These are phyloP conservation scores for Populus nigra DNA, from an alignment of 345 rosid genomes.

Conservation along the genomic window DNA sequence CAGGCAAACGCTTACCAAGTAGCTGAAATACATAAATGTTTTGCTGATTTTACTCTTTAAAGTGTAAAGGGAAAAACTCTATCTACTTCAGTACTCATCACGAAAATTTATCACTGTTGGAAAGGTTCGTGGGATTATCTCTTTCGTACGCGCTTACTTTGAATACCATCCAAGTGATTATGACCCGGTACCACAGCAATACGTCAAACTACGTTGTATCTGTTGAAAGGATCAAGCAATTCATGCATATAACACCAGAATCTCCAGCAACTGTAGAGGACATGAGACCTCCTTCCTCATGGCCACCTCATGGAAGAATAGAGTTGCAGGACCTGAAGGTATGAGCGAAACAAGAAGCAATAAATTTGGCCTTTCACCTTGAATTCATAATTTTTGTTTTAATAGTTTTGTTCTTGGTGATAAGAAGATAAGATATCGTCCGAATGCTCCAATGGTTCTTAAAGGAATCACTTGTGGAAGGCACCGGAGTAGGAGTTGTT, in stretches of 20 bases:
- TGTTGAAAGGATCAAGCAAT: constrained; percentile 72
- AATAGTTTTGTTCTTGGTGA: background rate
- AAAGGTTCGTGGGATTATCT: constrained; percentile 71
- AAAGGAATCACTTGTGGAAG: constrained; percentile 73
- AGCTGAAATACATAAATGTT: background rate
- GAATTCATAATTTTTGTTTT: background rate
- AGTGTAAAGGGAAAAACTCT: background rate
- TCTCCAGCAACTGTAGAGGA: constrained; percentile 61
- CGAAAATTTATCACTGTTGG: background rate
- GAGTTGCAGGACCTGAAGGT: constrained; percentile 70
- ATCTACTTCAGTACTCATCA: too few relatives aligned
- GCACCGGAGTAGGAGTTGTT: constrained; percentile 43
- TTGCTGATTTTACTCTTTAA: background rate
- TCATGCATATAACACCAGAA: constrained; percentile 57
- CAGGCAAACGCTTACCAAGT: constrained; percentile 32
- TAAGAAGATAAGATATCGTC: constrained; percentile 57
- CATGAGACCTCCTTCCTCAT: constrained; percentile 54
- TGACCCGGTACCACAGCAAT: constrained; percentile 57
- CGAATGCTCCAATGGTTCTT: constrained; percentile 60
- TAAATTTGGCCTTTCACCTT: background rate
- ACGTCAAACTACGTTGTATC: constrained; percentile 66
- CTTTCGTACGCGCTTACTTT: constrained; percentile 73
- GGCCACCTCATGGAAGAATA: constrained; percentile 70
- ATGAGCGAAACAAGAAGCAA: background rate
- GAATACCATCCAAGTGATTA: constrained; percentile 50